Evolutionary conservation across 164 flowering plant species (phyloP).

Genomic region (Liriodendron chinense): DNA sequence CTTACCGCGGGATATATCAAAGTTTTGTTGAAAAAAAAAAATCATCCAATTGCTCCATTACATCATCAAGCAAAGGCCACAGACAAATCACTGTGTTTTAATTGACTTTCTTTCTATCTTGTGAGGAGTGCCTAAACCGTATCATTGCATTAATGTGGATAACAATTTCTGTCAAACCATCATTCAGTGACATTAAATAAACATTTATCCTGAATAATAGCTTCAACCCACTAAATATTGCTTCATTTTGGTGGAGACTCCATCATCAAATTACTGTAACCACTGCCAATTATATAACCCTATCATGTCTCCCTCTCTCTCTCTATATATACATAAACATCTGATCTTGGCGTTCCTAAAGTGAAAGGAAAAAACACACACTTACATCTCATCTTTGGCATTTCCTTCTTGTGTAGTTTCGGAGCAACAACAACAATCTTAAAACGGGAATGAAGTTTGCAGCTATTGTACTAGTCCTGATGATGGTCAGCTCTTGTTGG

Average conservation of each 20-base stretch:
- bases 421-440: not conserved
- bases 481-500: constrained; percentile 2
- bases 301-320: not conserved
- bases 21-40: no score
- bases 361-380: not conserved
- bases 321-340: not conserved
- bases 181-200: not conserved
- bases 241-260: constrained; percentile 4
- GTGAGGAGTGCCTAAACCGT: no score
- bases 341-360: not conserved
- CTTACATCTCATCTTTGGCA: not conserved
- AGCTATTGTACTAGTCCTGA: not conserved
- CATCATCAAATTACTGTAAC: not conserved
- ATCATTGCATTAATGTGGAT: not conserved
- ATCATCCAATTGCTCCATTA: no score
- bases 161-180: not conserved
- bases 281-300: not conserved
- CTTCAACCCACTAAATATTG: constrained; percentile 2
- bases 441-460: constrained; percentile 1
- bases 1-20: no score
- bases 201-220: not conserved
- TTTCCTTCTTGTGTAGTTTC: not conserved
- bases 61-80: no score
- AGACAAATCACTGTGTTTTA: no score
- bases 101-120: no score